phyloP scores from a whole-genome alignment of 208 protist species.

The Trypanosoma scelopori region DNA sequence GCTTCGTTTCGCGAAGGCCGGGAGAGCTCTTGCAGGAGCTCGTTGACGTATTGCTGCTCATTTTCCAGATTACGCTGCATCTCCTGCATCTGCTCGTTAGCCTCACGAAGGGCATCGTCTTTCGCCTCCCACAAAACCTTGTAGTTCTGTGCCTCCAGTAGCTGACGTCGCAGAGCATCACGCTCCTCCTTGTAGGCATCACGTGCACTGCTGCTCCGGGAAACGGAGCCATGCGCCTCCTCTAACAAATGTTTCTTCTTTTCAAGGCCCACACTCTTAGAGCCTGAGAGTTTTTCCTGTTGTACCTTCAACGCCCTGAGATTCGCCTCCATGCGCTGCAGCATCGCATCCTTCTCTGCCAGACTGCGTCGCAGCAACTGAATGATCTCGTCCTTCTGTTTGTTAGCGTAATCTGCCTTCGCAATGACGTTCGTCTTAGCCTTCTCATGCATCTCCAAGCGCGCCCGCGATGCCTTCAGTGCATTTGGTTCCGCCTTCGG shows the following conservation, averaged over 20 bases:
- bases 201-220: neutral
- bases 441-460: constrained; percentile 3
- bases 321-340: constrained; percentile 1
- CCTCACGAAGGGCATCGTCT: constrained; percentile 20
- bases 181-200: constrained; percentile 10
- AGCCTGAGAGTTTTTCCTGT: neutral
- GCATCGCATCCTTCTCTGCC: constrained; percentile 5
- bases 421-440: neutral
- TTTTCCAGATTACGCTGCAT: constrained; percentile 19
- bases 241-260: constrained; percentile 10
- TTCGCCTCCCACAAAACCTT: constrained; percentile 17
- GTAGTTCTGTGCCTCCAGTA: constrained; percentile 15
- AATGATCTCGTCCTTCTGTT: constrained; percentile 18
- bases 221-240: neutral
- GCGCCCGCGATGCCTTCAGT: neutral
- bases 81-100: constrained; percentile 22
- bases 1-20: neutral
- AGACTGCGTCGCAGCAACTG: neutral
- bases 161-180: constrained; percentile 5
- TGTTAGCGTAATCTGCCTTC: neutral
- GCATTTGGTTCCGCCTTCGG: neutral
- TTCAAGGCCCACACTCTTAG: neutral
- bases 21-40: constrained; percentile 18
- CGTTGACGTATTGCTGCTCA: constrained; percentile 21
- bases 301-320: neutral